Percentiles rank a stretch among this genome's conserved stretches.
Conservation (phyloP, 2,329 filamentous ascomycete species). For the Kalaharituber pfeilii region DNA sequence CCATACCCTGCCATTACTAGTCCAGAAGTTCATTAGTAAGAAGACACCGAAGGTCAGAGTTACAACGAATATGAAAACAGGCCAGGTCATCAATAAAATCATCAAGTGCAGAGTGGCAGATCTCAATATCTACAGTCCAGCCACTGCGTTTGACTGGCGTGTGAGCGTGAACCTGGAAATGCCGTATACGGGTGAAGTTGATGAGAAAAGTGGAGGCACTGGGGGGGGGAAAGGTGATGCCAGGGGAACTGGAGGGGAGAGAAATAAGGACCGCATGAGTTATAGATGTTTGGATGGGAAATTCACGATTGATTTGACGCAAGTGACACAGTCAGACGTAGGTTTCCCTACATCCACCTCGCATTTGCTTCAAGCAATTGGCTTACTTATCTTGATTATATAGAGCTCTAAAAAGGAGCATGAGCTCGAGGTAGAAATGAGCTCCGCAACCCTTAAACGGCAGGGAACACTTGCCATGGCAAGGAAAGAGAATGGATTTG, state of each 20-base stretch:
- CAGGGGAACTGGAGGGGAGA: slow-evolving; percentile 32
- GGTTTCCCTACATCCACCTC: slow-evolving; percentile 11
- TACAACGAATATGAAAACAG: slow-evolving; percentile 57
- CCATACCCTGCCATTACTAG: slow-evolving; percentile 43
- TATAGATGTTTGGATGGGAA: slow-evolving; percentile 56
- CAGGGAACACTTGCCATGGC: slow-evolving; percentile 43
- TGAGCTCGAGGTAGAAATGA: slow-evolving; percentile 64
- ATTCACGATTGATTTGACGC: slow-evolving; percentile 84
- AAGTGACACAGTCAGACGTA: slow-evolving; percentile 39
- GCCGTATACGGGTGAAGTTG: slow-evolving; percentile 54
- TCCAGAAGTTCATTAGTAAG: slow-evolving; percentile 24
- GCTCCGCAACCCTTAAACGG: slow-evolving; percentile 44
- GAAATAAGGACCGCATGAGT: slow-evolving; percentile 77
- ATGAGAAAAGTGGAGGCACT: slow-evolving; percentile 21
- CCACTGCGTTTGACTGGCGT: slow-evolving; percentile 66
- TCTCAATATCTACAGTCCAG: slow-evolving; percentile 69
- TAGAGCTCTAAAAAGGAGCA: slow-evolving; percentile 43
- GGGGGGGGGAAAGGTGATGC: slow-evolving; percentile 31
- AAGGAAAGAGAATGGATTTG: slow-evolving; percentile 41
- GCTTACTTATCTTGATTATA: slow-evolving; percentile 2
- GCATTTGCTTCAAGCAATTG: background rate
- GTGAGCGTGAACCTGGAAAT: slow-evolving; percentile 93
- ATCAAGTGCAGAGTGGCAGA: slow-evolving; percentile 81
- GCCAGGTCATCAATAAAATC: slow-evolving; percentile 58
- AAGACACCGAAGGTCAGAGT: slow-evolving; percentile 48